Evolutionary conservation across 2,329 filamentous ascomycete genomes (phyloP), one percentile per base, ranked within the genome.

Genomic region (Fusarium xyrophilum): DNA sequence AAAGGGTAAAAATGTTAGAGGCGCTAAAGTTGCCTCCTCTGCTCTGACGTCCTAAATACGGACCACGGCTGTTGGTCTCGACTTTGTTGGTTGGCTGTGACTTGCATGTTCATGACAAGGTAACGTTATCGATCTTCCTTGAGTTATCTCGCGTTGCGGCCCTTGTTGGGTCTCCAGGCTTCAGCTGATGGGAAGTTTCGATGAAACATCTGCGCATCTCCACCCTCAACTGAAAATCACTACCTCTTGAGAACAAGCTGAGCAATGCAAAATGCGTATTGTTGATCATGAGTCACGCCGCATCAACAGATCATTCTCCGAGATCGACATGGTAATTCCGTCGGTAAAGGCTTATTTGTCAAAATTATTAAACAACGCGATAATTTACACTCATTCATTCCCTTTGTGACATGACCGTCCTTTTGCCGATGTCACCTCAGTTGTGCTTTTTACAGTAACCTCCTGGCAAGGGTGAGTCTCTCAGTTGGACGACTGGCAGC

Each of bases 241-340:
- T 67, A 28, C 53, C 47, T 60, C 23, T 51, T 60, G 40, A 30
- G 35, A 63, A 46, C 36, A 35, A 57, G 48, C 44, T 46, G 61
- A 68, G 17, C 57, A 51, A 59, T 57, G 48, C 44, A 32, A n/a
- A 25, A 43, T 32, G 51, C 27, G 28, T 42, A 25, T 32, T 59
- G 66, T 21, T 65, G 61, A 51, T 58, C 56, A 46, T 42, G 28
- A 40, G 25, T 43, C 15, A 39, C 32, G 60, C 65, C 35, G 60
- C 65, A 67, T 51, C 40, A 33, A 54, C 36, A 54, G 48, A 63
- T 56, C 53, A 43, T 54, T 54, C 47, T 46, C 23, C 57, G 28
- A 38, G 66, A 69, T 69, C 66, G 63, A 42, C 67, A 63, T 46
- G 50, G 57, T 19, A 54, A 60, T 33, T 53, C 62, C 58, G 52